Conservation (phyloP, 768 basidiomycete species). For the Chiua virens region DNA sequence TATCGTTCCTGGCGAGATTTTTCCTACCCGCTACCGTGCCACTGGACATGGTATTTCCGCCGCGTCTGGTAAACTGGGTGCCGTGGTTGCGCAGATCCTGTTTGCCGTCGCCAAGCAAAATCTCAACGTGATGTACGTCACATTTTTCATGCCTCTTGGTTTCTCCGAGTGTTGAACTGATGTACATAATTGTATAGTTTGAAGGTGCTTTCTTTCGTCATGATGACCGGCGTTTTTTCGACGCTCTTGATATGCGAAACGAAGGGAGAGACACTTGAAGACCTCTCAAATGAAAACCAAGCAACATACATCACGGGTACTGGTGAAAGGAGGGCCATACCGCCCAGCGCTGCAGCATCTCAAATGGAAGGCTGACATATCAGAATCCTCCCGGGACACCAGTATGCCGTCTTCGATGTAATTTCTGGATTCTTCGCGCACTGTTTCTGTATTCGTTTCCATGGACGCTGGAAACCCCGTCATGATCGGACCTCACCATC, state of each 20-base stretch:
- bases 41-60: slow-evolving; percentile 82
- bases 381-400: too few species aligned
- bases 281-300: slow-evolving; percentile 57
- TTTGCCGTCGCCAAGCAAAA: not conserved
- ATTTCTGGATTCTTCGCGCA: too few species aligned
- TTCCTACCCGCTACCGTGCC: slow-evolving; percentile 84
- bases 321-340: too few species aligned
- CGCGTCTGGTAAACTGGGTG: slow-evolving; percentile 78
- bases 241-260: slow-evolving; percentile 78
- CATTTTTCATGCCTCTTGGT: too few species aligned
- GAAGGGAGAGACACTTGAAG: slow-evolving; percentile 57
- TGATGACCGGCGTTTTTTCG: slow-evolving; percentile 78
- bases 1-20: slow-evolving; percentile 73
- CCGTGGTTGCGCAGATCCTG: slow-evolving; percentile 67
- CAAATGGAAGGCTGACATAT: too few species aligned
- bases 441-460: too few species aligned
- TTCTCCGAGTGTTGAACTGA: slow-evolving; percentile 25
- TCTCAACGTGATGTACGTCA: too few species aligned
- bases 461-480: too few species aligned
- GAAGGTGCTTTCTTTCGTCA: slow-evolving; percentile 77
- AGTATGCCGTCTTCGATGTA: too few species aligned
- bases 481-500: too few species aligned
- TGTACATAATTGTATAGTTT: slow-evolving; percentile 23
- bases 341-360: too few species aligned
- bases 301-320: not conserved